Base-by-base conservation (phyloP, 2,329 filamentous ascomycete genomes). In the Clarireedia hainanense region DNA sequence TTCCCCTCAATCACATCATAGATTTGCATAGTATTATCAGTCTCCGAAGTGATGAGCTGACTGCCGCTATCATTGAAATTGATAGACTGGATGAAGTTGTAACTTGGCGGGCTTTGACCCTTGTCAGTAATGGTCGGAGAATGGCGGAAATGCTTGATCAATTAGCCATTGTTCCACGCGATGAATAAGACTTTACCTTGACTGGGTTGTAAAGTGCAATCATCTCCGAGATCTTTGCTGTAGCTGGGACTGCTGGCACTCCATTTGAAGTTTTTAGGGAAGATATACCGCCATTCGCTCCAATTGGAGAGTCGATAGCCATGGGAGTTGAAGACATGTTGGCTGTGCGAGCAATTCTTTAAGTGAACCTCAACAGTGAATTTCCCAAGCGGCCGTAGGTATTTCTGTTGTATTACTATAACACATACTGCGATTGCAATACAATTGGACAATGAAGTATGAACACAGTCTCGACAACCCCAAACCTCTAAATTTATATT, bases 1-100 rank as follows among this genome's bases (percentile, higher is more conserved):
- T 88, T 88, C 4, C 94, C 94, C 62, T 96, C 91, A 66, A 88
- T 89, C 60, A 95, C 86, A 66, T 94, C 95, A 75, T 95, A 99
- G 34, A 99, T 85, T 68, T 97, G 91, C 60, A 99, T 88, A 3
- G 89, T 95, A 70, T 96, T 91, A 71, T 99, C 94, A 74, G 89
- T 91, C 63, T 91, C 89, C 5, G 91, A 89, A 0, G 91, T 89
- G 72, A 99, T 90, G 58, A 95, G 81, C 50, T 92, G 88, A 71
- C 96, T 91, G 70, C 94, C 94, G 45, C 89, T 87, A 74, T 97
- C 91, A 71, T 97, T 91, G 69, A 96, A 99, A 75, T 99, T 92
- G 65, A 99, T 82, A 1, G 92, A 97, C 7, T 94, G 87, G 58
- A 96, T 83, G 61, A 84, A 79, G 4, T 85, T 82, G 50, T 77